Base-by-base conservation (phyloP, 768 basidiomycete genomes). In the Pleurotus eryngii region DNA sequence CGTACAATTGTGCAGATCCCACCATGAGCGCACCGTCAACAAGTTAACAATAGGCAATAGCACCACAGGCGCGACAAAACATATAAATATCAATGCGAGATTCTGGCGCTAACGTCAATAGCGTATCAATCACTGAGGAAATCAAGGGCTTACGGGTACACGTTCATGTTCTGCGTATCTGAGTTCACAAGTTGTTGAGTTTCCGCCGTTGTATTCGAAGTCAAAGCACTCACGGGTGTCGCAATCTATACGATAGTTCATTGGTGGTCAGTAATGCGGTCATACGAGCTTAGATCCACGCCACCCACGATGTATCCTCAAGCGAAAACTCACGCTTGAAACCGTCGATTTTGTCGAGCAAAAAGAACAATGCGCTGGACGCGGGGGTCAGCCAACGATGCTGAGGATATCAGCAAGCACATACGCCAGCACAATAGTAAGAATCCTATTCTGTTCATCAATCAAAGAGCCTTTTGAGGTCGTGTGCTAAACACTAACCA, bases 1-100 rank as follows among this genome's bases (percentile, higher is more conserved):
- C 72, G 68, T 61, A 72, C 88, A 78, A 64, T 84, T 87, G 66
- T 97, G 95, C 27, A 89, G 74, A 65, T 97, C 95, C 94, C 95
- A 98, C 76, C 84, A 85, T 2, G 85, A 88, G n/a, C 88, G 81
- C 26, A 92, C 75, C 18, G 92, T 87, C 12, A 90, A 49, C 18
- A 85, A 57, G 63, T 91, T 90, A 62, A 95, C 79, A 17, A 84
- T 61, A 17, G 86, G 78, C 65, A 92, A 84, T 43, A 93, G 72
- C 46, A 84, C 64, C 18, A 92, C 67, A 0, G 95, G 95, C 2
- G 90, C 77, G 2, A 86, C 82, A 55, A 81, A 70, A 51, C 72
- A 72, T 50, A 86, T 82, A 11, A 84, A 60, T 62, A 78, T 80
- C 5, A 86, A 65, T 14, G 79, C 82, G 45, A 72, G 17, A 63